phyloP scores from a whole-genome alignment of 2,329 filamentous ascomycete species.

The Xylariaceae sp. region DNA sequence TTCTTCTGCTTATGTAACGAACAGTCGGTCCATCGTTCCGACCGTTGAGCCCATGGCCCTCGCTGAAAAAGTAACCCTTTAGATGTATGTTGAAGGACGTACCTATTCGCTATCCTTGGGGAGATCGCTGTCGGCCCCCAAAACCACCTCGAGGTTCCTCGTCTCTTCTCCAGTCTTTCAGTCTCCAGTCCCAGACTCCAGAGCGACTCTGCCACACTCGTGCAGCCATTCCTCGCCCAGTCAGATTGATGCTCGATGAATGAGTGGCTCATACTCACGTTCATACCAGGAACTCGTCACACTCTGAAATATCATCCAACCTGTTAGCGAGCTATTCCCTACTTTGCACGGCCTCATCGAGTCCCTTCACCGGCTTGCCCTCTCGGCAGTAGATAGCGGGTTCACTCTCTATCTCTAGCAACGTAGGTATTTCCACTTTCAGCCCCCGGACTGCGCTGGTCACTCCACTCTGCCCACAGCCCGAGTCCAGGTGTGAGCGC shows the following conservation, averaged over 20 bases:
- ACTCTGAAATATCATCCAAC: background rate
- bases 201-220: conserved; percentile 15
- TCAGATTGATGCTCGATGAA: background rate
- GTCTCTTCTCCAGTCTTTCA: no score
- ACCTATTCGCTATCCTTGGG: no score
- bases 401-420: conserved; percentile 3
- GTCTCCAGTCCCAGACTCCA: background rate
- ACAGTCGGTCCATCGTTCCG: no score
- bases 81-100: no score
- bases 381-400: background rate
- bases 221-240: no score
- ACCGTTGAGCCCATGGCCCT: no score
- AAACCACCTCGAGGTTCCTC: no score
- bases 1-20: no score
- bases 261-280: conserved; percentile 1
- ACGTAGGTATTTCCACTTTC: conserved; percentile 29
- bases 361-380: background rate
- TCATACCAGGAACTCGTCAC: conserved; percentile 3
- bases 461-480: conserved; percentile 27
- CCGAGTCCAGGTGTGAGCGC: conserved; percentile 16
- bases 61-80: no score
- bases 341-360: conserved; percentile 28
- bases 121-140: no score
- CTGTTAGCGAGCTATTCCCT: background rate
- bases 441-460: conserved; percentile 20